Conservation (phyloP, 2,329 filamentous ascomycete genomes). For the Amphichorda felina region DNA sequence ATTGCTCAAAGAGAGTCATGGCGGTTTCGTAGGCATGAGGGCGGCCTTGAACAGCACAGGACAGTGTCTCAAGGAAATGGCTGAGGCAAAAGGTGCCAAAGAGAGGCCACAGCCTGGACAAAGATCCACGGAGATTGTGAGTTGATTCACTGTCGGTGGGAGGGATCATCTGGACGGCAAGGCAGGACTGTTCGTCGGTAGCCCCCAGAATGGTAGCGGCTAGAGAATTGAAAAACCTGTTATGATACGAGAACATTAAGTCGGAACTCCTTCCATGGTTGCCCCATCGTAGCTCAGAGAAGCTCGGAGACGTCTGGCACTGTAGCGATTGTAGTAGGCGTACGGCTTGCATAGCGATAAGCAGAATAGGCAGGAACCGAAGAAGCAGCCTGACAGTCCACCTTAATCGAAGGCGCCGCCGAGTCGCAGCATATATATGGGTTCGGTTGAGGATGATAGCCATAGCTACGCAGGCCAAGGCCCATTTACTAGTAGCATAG, state of each 20-base stretch:
- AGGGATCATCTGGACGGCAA: conserved; percentile 59
- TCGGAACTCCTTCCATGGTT: conserved; percentile 51
- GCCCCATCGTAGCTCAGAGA: conserved; percentile 57
- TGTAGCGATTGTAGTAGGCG: conserved; percentile 73
- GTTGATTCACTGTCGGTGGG: conserved; percentile 34
- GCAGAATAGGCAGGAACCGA: conserved; percentile 57
- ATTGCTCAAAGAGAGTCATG: conserved; percentile 95
- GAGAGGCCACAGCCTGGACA: conserved; percentile 64
- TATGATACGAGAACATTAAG: conserved; percentile 59
- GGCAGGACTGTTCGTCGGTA: conserved; percentile 63
- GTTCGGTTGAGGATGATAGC: conserved; percentile 84
- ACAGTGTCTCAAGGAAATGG: conserved; percentile 81
- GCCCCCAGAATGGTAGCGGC: conserved; percentile 63
- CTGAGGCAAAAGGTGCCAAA: conserved; percentile 61
- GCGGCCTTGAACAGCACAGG: conserved; percentile 77
- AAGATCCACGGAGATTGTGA: conserved; percentile 58
- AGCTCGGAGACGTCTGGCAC: conserved; percentile 76
- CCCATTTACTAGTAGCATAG: conserved; percentile 89
- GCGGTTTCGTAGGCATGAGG: conserved; percentile 75
- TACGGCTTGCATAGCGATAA: conserved; percentile 58
- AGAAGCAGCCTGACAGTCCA: conserved; percentile 62
- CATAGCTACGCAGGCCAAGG: conserved; percentile 74
- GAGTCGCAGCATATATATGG: conserved; percentile 83
- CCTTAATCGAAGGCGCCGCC: conserved; percentile 63
- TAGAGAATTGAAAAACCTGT: conserved; percentile 57